Percentiles rank a stretch among this genome's conserved stretches.
Conservation (phyloP, 2,329 filamentous ascomycete genomes). For the Cladosporium sp. region DNA sequence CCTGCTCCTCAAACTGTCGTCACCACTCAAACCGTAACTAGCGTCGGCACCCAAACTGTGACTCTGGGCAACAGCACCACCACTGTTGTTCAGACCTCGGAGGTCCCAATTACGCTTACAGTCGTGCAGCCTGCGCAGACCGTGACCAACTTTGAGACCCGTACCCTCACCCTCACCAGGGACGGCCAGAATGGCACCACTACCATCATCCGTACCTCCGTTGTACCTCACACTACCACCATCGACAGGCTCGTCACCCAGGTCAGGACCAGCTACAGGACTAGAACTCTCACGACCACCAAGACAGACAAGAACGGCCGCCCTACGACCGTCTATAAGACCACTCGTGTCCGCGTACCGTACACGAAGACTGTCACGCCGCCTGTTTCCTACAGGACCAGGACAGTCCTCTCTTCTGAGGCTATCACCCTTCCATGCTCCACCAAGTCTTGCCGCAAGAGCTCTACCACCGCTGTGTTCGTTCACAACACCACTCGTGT, state of each 20-base stretch:
- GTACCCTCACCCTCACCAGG: background rate
- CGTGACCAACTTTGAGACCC: background rate
- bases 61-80: background rate
- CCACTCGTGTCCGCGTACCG: background rate
- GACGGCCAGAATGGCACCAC: constrained; percentile 5
- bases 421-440: constrained; percentile 4
- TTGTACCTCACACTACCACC: background rate
- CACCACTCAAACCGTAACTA: background rate
- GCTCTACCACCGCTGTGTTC: background rate
- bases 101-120: background rate
- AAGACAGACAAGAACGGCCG: background rate
- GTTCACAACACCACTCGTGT: constrained; percentile 1
- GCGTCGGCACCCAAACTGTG: background rate
- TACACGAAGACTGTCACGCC: constrained; percentile 9
- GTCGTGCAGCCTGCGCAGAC: background rate
- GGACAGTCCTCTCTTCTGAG: background rate
- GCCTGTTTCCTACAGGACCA: constrained; percentile 7
- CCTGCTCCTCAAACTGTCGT: background rate
- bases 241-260: background rate
- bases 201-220: background rate
- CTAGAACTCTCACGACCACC: background rate
- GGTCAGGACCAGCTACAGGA: background rate
- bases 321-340: background rate
- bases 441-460: constrained; percentile 8
- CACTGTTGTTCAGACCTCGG: background rate